Evolutionary conservation across 345 rosid genomes (phyloP).

Genomic region (Arabis hirsuta): DNA sequence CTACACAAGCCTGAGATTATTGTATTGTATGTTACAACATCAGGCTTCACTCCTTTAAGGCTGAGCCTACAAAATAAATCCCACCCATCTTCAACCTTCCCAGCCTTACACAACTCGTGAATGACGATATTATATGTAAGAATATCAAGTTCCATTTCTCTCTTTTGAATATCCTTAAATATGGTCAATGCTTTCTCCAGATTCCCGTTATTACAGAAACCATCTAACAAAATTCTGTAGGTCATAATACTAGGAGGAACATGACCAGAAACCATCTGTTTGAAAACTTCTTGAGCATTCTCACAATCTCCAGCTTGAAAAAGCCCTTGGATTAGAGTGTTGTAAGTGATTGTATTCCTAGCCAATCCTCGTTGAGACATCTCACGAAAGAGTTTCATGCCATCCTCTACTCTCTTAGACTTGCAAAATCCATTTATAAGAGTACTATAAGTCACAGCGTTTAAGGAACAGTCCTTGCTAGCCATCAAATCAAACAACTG

Average conservation of each 20-base stretch:
- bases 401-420: slow-evolving; percentile 32
- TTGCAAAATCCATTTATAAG: slow-evolving; percentile 40
- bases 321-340: slow-evolving; percentile 19
- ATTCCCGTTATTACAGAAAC: slow-evolving; percentile 30
- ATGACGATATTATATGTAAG: background rate
- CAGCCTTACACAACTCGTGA: background rate
- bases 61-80: background rate
- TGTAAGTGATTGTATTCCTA: background rate
- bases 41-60: background rate
- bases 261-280: slow-evolving; percentile 31
- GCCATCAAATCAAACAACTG: slow-evolving; percentile 16
- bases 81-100: background rate
- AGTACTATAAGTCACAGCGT: slow-evolving; percentile 24
- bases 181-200: slow-evolving; percentile 38
- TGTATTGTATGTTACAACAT: slow-evolving; percentile 20
- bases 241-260: slow-evolving; percentile 20
- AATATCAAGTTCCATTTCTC: background rate
- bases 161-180: too few relatives aligned
- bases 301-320: slow-evolving; percentile 29
- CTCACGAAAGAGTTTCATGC: slow-evolving; percentile 29
- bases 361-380: slow-evolving; percentile 30
- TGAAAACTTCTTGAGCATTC: slow-evolving; percentile 25
- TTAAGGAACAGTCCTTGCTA: slow-evolving; percentile 4
- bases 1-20: slow-evolving; percentile 38
- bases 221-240: slow-evolving; percentile 37